Conservation (phyloP, 2,329 filamentous ascomycete species). For the Hypocreales sp. region DNA sequence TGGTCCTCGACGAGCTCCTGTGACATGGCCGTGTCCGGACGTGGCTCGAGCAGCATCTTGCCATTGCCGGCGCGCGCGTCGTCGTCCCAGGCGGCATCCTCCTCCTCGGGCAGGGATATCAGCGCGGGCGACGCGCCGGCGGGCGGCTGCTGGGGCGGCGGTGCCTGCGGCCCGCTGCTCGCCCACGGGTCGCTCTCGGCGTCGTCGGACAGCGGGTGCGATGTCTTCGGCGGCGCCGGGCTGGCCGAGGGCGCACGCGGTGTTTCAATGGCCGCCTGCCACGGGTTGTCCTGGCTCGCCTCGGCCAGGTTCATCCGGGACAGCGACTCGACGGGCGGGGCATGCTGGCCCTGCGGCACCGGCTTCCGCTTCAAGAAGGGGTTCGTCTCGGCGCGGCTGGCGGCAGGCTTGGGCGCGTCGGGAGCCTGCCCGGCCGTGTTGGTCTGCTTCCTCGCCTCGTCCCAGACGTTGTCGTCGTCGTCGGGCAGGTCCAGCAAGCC, state of each 20-base stretch:
- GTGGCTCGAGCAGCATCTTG: slow-evolving; percentile 8
- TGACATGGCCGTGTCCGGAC: slow-evolving; percentile 12
- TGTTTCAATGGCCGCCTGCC: slow-evolving; percentile 13
- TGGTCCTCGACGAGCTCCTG: slow-evolving; percentile 23
- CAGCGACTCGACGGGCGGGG: slow-evolving; percentile 16
- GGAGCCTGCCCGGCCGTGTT: slow-evolving; percentile 11
- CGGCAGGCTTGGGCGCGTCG: slow-evolving; percentile 16
- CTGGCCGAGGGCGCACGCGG: slow-evolving; percentile 5
- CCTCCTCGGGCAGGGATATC: slow-evolving; percentile 21
- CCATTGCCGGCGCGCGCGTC: slow-evolving; percentile 12
- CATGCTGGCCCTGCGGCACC: slow-evolving; percentile 4
- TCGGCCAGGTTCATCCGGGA: slow-evolving; percentile 27
- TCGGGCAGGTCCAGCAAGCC: slow-evolving; percentile 7
- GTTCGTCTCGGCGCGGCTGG: slow-evolving; percentile 27
- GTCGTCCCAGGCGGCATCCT: slow-evolving; percentile 24
- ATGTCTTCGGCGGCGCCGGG: slow-evolving; percentile 3
- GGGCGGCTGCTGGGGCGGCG: slow-evolving; percentile 8
- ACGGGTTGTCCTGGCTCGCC: slow-evolving; percentile 19
- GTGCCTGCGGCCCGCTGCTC: slow-evolving; percentile 11
- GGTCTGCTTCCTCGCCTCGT: slow-evolving; percentile 10
- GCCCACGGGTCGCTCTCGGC: slow-evolving; percentile 14
- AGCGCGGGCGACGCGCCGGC: slow-evolving; percentile 16
- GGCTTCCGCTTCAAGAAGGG: slow-evolving; percentile 35
- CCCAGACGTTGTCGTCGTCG: slow-evolving; percentile 17
- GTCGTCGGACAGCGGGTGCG: slow-evolving; percentile 9